Conservation (phyloP, 1,284 basidiomycete genomes). For the Caloboletus firmus region DNA sequence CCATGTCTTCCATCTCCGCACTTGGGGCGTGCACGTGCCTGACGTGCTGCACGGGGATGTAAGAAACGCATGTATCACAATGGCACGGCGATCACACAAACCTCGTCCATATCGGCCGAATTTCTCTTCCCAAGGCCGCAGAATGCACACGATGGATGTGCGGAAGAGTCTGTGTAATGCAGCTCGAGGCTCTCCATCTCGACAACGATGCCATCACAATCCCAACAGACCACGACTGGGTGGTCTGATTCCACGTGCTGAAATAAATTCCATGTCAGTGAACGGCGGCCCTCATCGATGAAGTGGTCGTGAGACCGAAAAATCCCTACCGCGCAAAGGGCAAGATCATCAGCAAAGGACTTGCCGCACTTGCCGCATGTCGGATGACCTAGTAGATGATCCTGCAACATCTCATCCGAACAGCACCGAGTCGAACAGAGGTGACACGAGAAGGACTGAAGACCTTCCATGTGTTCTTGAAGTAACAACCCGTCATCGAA, state of each 20-base stretch:
- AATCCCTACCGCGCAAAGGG: conserved; percentile 26
- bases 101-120: conserved; percentile 22
- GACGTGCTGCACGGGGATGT: conserved; percentile 22
- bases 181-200: conserved; percentile 21
- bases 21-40: conserved; percentile 11
- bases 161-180: conserved; percentile 29
- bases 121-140: conserved; percentile 24
- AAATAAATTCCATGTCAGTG: not conserved
- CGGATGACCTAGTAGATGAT: conserved; percentile 30
- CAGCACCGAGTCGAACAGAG: conserved; percentile 24
- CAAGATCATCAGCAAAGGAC: conserved; percentile 22
- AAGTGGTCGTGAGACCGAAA: not conserved
- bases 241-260: conserved; percentile 28
- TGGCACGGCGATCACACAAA: conserved; percentile 10
- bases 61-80: not conserved
- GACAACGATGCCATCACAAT: conserved; percentile 29
- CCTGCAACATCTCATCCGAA: conserved; percentile 29
- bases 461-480: conserved; percentile 20
- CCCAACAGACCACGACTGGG: conserved; percentile 32
- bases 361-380: conserved; percentile 24
- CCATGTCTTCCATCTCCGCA: conserved; percentile 7
- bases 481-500: conserved; percentile 24
- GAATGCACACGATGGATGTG: conserved; percentile 25
- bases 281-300: not conserved
- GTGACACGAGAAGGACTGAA: conserved; percentile 15